Conservation (phyloP, 106 monocot genomes). For the Cymbidium sinense region DNA sequence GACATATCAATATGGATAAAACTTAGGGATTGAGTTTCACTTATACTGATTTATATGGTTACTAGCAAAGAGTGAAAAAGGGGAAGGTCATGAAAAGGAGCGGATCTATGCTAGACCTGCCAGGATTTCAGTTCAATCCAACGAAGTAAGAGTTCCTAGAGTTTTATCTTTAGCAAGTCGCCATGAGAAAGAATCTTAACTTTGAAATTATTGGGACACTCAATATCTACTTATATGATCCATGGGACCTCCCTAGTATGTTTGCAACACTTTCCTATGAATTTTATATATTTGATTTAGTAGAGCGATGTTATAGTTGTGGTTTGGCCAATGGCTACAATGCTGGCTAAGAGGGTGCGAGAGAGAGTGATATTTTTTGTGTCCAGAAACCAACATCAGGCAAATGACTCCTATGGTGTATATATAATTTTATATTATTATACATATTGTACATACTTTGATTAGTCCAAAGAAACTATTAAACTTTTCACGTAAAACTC, state of each 20-base stretch:
- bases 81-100: constrained; percentile 3
- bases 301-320: not conserved
- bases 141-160: constrained; percentile 81
- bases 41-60: no score
- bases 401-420: constrained; percentile 34
- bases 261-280: not conserved
- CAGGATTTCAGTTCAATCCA: constrained; percentile 85
- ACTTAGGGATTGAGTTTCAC: no score
- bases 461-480: no score
- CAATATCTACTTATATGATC: constrained; percentile 66
- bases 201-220: constrained; percentile 55
- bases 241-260: constrained; percentile 72
- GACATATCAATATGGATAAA: no score
- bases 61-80: not conserved
- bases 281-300: not conserved
- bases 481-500: no score
- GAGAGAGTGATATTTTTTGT: constrained; percentile 78
- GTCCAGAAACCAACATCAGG: constrained; percentile 36
- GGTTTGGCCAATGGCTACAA: constrained; percentile 9
- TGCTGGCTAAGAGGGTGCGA: constrained; percentile 49
- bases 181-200: constrained; percentile 29
- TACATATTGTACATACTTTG: no score
- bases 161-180: constrained; percentile 58
- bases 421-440: not conserved
- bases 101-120: constrained; percentile 32